A percentile compares a stretch with the other conserved stretches of the same genome.
These are phyloP conservation scores for Populus hybrid DNA, from an alignment of 441 rosid genomes.

Conservation along the genomic window DNA sequence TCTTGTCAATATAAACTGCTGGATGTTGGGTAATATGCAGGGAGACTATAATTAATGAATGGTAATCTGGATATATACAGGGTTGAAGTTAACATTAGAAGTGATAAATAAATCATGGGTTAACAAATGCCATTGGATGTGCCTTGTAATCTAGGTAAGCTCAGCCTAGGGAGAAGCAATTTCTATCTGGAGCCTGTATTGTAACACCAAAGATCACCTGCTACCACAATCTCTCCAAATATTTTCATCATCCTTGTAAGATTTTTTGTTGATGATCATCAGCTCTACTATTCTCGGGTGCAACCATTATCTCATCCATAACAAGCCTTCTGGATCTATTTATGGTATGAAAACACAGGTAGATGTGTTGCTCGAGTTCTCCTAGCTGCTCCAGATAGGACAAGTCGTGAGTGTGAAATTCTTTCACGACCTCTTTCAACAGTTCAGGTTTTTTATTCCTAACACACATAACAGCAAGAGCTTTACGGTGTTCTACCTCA, in stretches of 20 bases:
- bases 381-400: constrained; percentile 55
- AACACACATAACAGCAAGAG: constrained; percentile 46
- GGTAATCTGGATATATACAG: not conserved
- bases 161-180: not conserved
- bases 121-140: not conserved
- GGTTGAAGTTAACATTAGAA: not conserved
- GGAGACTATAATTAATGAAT: not conserved
- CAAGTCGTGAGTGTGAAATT: constrained; percentile 36
- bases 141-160: not conserved
- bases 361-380: constrained; percentile 72
- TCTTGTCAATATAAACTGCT: no score
- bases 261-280: not conserved
- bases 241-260: not conserved
- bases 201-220: not conserved
- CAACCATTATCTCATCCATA: constrained; percentile 39
- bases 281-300: not conserved
- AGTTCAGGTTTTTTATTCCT: constrained; percentile 48
- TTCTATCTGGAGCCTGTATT: not conserved
- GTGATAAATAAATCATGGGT: not conserved
- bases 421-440: constrained; percentile 51
- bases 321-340: constrained; percentile 69
- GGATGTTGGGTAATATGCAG: no score
- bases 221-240: not conserved
- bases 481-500: constrained; percentile 60
- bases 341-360: constrained; percentile 69